Base-by-base conservation (phyloP, 2,329 filamentous ascomycete genomes). In the Tricladium varicosporioides region DNA sequence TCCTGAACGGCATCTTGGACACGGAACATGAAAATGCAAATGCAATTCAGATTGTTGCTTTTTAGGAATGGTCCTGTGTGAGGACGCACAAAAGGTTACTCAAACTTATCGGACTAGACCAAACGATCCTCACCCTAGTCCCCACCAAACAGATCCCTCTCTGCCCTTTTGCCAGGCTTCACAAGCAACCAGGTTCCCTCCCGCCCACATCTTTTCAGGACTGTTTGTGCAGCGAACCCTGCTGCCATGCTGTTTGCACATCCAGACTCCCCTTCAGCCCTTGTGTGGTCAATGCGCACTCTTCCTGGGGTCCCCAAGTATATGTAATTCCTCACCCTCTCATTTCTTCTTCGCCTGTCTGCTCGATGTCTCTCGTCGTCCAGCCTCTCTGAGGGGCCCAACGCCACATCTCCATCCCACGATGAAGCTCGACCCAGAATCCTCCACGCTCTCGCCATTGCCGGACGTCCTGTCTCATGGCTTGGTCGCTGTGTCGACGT, bases 401-500 rank as follows among this genome's bases (percentile, higher is more conserved):
- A 40, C 36, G 22, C 22, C 22, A 27, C 22, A 7, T 4, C 22
- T n/a, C 22, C 2, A 40, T 13, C 54, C 59, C 60, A 59, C 58
- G 27, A 64, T 63, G 58, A 57, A 44, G 49, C 57, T 66, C 22
- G 53, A 62, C 36, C 50, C 19, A 31, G 58, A 56, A 9, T 65
- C 66, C 5, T 40, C 44, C 10, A 65, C 66, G 11, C 54, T 70
- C 9, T 59, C 58, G 10, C 67, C 67, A 22, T 62, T 71, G 8
- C 69, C 69, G 13, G 53, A 57, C 4, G 62, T 64, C 8, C 56
- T 70, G 5, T 63, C 62, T 18, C 61, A 66, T 46, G 79, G 78
- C 62, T 67, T 81, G 15, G 73, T 72, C 15, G 75, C 77, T 13
- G 74, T 80, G 16, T 71, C 76, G 32, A 68, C 69, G 19, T 70